These are phyloP conservation scores for Candida pseudoglaebosa DNA, from an alignment of 805 yeast species.

Conservation along the genomic window DNA sequence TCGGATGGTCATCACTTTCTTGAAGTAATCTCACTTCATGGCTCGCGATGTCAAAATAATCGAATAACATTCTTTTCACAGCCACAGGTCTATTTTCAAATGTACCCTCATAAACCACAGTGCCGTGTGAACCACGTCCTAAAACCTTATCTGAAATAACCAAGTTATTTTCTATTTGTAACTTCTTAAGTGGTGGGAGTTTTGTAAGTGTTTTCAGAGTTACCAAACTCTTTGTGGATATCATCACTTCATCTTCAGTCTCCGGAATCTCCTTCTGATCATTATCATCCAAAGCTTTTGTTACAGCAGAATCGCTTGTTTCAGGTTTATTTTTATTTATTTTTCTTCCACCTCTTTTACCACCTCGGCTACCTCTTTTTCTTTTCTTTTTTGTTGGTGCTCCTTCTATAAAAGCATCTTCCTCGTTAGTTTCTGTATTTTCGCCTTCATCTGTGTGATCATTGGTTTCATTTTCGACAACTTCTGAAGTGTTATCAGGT, in stretches of 20 bases:
- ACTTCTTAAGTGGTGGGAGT: slow-evolving; percentile 23
- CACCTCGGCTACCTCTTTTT: slow-evolving; percentile 85
- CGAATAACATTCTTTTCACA: slow-evolving; percentile 87
- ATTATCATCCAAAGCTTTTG: slow-evolving; percentile 8
- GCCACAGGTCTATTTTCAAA: slow-evolving; percentile 95
- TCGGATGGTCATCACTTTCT: slow-evolving; percentile 95
- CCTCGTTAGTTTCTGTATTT: slow-evolving; percentile 9
- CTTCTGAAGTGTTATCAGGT: slow-evolving; percentile 14
- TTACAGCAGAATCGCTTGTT: slow-evolving; percentile 10
- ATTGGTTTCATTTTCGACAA: slow-evolving; percentile 7
- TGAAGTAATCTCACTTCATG: slow-evolving; percentile 85
- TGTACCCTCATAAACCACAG: slow-evolving; percentile 85
- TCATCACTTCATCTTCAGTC: slow-evolving; percentile 12
- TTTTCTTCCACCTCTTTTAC: slow-evolving; percentile 54
- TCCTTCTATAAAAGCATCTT: slow-evolving; percentile 13
- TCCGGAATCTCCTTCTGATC: slow-evolving; percentile 5
- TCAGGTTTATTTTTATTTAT: slow-evolving; percentile 16
- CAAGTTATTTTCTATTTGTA: slow-evolving; percentile 48
- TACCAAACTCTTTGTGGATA: slow-evolving; percentile 27
- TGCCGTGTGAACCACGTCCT: slow-evolving; percentile 96
- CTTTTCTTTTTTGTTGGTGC: slow-evolving; percentile 48
- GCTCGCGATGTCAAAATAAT: slow-evolving; percentile 89
- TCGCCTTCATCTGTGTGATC: slow-evolving; percentile 11
- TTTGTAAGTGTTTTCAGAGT: slow-evolving; percentile 15
- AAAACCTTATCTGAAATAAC: slow-evolving; percentile 68